Percentiles rank a stretch among this genome's conserved stretches.
phyloP scores from a whole-genome alignment of 495 filamentous ascomycete species.

The Hyaloscypha finlandica region DNA sequence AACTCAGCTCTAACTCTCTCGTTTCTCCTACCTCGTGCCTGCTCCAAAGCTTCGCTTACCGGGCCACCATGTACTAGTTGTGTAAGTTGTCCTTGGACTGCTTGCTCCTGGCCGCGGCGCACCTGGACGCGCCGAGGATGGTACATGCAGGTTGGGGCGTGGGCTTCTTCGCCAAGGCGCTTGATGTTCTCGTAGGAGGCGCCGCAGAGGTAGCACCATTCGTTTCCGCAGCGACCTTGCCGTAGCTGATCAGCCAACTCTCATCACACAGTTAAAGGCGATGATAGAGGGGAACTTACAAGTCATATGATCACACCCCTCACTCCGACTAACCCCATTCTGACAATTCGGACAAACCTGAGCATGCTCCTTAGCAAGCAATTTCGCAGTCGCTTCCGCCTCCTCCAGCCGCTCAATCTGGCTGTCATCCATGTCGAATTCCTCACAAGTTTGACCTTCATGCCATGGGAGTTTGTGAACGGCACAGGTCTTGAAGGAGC shows the following conservation, averaged over 20 bases:
- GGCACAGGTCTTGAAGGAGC: slow-evolving; percentile 41
- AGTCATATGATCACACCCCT: slow-evolving; percentile 52
- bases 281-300: slow-evolving; percentile 36
- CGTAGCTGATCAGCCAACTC: slow-evolving; percentile 26
- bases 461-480: slow-evolving; percentile 51
- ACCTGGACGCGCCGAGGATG: slow-evolving; percentile 13
- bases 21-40: slow-evolving; percentile 13
- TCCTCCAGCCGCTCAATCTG: slow-evolving; percentile 32
- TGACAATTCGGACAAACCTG: slow-evolving; percentile 50
- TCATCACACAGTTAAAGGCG: not conserved
- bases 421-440: slow-evolving; percentile 42
- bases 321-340: slow-evolving; percentile 42
- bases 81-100: not conserved
- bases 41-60: slow-evolving; percentile 13
- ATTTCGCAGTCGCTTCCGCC: slow-evolving; percentile 41
- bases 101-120: not conserved
- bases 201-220: slow-evolving; percentile 50
- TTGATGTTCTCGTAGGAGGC: slow-evolving; percentile 45
- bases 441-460: slow-evolving; percentile 47
- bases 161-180: slow-evolving; percentile 27
- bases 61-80: slow-evolving; percentile 15
- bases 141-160: slow-evolving; percentile 17
- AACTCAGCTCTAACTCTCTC: slow-evolving; percentile 4
- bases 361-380: slow-evolving; percentile 38
- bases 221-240: slow-evolving; percentile 37